Percentiles rank a stretch among this genome's conserved stretches.
These are phyloP conservation scores for Magnusiomyces tetraspermus DNA, from an alignment of 1,139 yeast species.

Conservation along the genomic window DNA sequence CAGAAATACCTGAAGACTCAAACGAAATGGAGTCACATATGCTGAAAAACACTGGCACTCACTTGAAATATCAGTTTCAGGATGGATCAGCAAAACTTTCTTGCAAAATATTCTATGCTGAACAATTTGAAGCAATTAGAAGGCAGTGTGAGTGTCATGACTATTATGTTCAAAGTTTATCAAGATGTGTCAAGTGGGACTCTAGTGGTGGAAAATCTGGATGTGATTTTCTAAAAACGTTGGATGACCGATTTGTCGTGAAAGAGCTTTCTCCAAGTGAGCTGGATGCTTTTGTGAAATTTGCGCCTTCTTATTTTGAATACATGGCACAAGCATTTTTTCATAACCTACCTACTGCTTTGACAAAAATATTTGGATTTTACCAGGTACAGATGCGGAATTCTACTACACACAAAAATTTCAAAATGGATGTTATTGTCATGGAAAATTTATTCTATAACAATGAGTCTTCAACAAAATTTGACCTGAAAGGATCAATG, in stretches of 20 bases:
- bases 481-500: constrained; percentile 97
- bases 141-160: constrained; percentile 71
- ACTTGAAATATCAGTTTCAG: constrained; percentile 76
- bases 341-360: constrained; percentile 86
- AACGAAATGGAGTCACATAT: constrained; percentile 50
- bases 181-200: constrained; percentile 93
- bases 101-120: constrained; percentile 90
- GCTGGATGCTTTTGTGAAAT: constrained; percentile 83
- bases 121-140: constrained; percentile 91
- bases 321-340: constrained; percentile 93
- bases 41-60: constrained; percentile 78
- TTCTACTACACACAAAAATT: constrained; percentile 60
- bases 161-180: constrained; percentile 74
- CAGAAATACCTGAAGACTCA: constrained; percentile 15
- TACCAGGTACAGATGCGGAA: constrained; percentile 86
- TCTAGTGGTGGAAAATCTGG: constrained; percentile 96
- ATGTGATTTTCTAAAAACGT: constrained; percentile 81
- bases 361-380: constrained; percentile 92
- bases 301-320: constrained; percentile 94
- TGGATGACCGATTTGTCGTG: constrained; percentile 77
- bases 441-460: constrained; percentile 94
- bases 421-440: constrained; percentile 83
- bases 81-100: constrained; percentile 78
- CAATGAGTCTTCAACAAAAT: constrained; percentile 72
- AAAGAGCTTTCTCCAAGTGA: constrained; percentile 85